Conservation (phyloP, 345 rosid species). For the Eucalyptus paniculata region DNA sequence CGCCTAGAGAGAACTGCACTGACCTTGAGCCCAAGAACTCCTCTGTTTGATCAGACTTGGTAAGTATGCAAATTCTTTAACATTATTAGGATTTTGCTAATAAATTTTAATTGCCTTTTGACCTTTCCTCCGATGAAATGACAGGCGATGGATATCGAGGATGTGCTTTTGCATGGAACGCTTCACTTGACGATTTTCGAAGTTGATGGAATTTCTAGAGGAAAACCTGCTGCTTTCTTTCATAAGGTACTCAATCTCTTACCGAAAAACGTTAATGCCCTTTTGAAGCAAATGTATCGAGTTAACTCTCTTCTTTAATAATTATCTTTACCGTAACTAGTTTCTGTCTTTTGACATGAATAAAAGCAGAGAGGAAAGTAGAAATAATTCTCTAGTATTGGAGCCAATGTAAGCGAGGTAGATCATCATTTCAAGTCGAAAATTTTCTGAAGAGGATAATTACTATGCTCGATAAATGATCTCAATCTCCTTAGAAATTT, state of each 20-base stretch:
- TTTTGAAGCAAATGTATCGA: background rate
- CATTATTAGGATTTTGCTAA: background rate
- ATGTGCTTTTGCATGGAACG: constrained; percentile 29
- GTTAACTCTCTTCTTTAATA: background rate
- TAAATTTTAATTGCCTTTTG: background rate
- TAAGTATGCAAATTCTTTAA: background rate
- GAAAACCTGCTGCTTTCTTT: constrained; percentile 8
- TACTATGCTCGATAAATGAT: background rate
- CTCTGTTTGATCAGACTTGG: background rate
- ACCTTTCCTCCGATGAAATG: background rate
- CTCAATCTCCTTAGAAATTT: background rate
- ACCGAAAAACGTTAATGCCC: background rate
- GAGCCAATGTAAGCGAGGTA: background rate
- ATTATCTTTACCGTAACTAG: background rate
- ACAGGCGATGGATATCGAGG: constrained; percentile 1
- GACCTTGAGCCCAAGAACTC: background rate
- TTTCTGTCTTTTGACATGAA: background rate
- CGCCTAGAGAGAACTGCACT: background rate
- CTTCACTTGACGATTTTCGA: constrained; percentile 33
- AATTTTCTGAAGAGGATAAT: background rate
- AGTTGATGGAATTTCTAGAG: constrained; percentile 4
- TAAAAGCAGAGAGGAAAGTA: background rate
- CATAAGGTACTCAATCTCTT: constrained; percentile 13
- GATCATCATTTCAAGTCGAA: background rate
- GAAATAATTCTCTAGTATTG: background rate